These are phyloP conservation scores for bread wheat (Triticum aestivum) DNA, from an alignment of 176 grass and related monocot species.

Conservation along the genomic window DNA sequence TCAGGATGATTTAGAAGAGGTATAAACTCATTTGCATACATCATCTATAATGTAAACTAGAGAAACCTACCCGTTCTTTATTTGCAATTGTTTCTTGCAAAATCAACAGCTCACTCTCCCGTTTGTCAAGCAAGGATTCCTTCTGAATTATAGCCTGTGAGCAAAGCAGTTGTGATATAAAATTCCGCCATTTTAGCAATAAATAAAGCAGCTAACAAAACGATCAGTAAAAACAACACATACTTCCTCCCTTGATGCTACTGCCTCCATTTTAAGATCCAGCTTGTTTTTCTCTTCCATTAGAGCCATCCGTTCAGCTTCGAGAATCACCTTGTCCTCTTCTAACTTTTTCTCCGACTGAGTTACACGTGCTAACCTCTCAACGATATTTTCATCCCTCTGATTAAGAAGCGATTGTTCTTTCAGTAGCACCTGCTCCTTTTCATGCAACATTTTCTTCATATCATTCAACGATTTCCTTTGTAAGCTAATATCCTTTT, in stretches of 20 bases:
- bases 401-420: slow-evolving; percentile 70
- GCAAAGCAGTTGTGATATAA: slow-evolving; percentile 16
- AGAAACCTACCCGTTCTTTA: slow-evolving; percentile 65
- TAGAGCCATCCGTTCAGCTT: slow-evolving; percentile 58
- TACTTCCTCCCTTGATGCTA: slow-evolving; percentile 82
- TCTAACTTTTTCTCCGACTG: slow-evolving; percentile 61
- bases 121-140: slow-evolving; percentile 73
- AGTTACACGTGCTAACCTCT: slow-evolving; percentile 59
- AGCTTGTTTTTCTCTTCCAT: slow-evolving; percentile 62
- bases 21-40: neutral
- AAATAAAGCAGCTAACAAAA: neutral
- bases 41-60: neutral
- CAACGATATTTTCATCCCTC: slow-evolving; percentile 71
- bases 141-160: slow-evolving; percentile 64
- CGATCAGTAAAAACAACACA: slow-evolving; percentile 20
- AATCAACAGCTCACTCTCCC: slow-evolving; percentile 71
- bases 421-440: slow-evolving; percentile 59
- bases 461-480: slow-evolving; percentile 67
- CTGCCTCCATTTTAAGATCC: slow-evolving; percentile 65
- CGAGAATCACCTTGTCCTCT: slow-evolving; percentile 45
- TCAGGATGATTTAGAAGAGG: slow-evolving; percentile 14
- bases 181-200: neutral
- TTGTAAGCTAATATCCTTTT: slow-evolving; percentile 64
- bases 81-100: slow-evolving; percentile 78
- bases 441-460: slow-evolving; percentile 71